Conservation (phyloP, 345 rosid genomes). For the Hibiscus syriacus region DNA sequence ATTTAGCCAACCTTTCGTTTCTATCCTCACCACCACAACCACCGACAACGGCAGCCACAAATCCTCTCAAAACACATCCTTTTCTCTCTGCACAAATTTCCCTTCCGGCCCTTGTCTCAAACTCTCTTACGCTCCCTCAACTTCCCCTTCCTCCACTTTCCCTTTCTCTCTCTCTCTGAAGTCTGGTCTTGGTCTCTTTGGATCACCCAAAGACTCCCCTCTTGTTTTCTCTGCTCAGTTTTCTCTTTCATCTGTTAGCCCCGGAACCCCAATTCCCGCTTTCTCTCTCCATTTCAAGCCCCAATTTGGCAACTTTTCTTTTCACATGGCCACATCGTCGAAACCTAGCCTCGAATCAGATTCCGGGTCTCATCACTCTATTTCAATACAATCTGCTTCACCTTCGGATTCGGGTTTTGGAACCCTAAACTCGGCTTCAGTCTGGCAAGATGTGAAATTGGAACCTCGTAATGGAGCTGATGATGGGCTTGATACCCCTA, state of each 20-base stretch:
- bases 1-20: constrained; percentile 44
- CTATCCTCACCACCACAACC: constrained; percentile 25
- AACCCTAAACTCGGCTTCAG: constrained; percentile 20
- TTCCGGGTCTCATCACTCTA: constrained; percentile 12
- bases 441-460: constrained; percentile 57
- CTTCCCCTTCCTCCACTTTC: constrained; percentile 16
- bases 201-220: constrained; percentile 54
- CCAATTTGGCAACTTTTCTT: constrained; percentile 43
- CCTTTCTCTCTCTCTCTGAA: constrained; percentile 48
- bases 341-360: constrained; percentile 17
- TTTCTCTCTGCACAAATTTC: constrained; percentile 49
- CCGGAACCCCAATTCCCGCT: constrained; percentile 25
- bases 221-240: constrained; percentile 48
- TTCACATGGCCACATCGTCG: constrained; percentile 32
- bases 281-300: constrained; percentile 66
- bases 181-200: constrained; percentile 59
- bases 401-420: constrained; percentile 18
- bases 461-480: constrained; percentile 26
- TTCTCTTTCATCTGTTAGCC: constrained; percentile 26
- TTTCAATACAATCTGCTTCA: constrained; percentile 15
- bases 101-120: constrained; percentile 52
- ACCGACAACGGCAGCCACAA: constrained; percentile 2
- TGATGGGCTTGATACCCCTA: constrained; percentile 14
- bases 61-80: constrained; percentile 23
- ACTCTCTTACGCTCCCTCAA: constrained; percentile 31